Base-by-base conservation (phyloP, 805 yeast species). In the Ogataea paraovalis region DNA sequence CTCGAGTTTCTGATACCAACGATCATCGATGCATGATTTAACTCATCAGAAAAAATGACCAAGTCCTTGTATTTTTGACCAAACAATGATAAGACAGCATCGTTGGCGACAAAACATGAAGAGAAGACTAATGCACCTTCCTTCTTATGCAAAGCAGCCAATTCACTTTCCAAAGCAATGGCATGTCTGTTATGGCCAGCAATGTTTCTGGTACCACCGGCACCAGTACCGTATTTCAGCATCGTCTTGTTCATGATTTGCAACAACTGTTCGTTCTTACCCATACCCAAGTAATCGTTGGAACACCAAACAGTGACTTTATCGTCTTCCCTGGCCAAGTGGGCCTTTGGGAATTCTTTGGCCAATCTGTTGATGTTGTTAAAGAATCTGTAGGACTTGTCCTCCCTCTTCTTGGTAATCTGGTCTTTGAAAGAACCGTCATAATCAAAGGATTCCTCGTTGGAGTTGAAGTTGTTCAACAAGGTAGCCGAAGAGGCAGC, bases 281-380 rank as follows among this genome's bases (percentile, higher is more conserved):
- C 92, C 94, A 94, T 87, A 12, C 98, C 97, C 51, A 94, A 75
- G 67, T 94, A 94, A 69, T 94, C 99, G 67, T 94, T 94, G 38
- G 99, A 91, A 64, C 99, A 94, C 99, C 99, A 94, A 49, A 94
- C 99, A 44, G 96, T 90, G 49, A 94, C 99, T 64, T 87, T 87
- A 60, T 89, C 96, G 14, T 73, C 73, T 61, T 84, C 88, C 33
- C 63, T 51, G 48, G 83, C 76, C 55, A 94, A 80, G 64, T 94
- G 99, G 33, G 99, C 99, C 60, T 73, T 73, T 39, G 99, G 99
- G 64, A 89, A 94, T 65, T 92, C 96, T 51, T 82, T 75, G 42
- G 98, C 98, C 58, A 94, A 76, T 58, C 99, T 83, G 75, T 94
- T 94, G 73, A 94, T 90, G 75, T 94, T 94, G 79, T 94, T 94